A percentile compares a stretch with the other conserved stretches of the same genome.
phyloP scores from a whole-genome alignment of 176 grass and related monocot species.

The Saccharum officinarum region DNA sequence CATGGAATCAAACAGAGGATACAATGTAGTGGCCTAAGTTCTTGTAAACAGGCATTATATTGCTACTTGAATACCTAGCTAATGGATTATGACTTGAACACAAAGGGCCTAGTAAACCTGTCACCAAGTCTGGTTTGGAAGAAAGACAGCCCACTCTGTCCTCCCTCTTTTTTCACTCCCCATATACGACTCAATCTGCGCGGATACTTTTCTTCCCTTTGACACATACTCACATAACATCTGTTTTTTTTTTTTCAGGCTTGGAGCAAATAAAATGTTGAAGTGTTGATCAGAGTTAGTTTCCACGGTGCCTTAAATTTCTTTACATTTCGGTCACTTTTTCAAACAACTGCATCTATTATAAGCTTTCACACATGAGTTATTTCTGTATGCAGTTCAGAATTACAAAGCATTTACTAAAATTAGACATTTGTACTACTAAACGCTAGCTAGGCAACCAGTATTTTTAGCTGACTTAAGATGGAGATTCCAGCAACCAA shows the following conservation, averaged over 20 bases:
- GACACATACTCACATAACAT: too few relatives aligned
- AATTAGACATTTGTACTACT: neutral
- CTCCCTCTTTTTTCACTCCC: neutral
- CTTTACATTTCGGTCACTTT: neutral
- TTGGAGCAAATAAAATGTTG: too few relatives aligned
- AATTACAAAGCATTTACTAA: neutral
- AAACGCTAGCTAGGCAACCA: neutral
- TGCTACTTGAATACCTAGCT: neutral
- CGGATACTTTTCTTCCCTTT: too few relatives aligned
- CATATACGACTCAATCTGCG: neutral
- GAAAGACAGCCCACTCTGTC: neutral
- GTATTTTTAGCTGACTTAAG: neutral
- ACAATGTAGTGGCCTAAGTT: neutral
- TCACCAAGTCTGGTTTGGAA: neutral
- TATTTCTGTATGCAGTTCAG: too few relatives aligned
- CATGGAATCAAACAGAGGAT: neutral
- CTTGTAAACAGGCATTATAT: neutral
- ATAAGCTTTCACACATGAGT: too few relatives aligned
- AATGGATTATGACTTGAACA: too few relatives aligned
- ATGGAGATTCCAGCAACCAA: neutral
- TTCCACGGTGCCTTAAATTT: neutral
- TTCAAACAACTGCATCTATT: neutral
- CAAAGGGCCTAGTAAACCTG: neutral
- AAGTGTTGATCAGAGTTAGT: neutral
- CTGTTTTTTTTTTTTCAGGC: too few relatives aligned